Conservation (phyloP, 495 filamentous ascomycete genomes). For the Xylaria flabelliformis region DNA sequence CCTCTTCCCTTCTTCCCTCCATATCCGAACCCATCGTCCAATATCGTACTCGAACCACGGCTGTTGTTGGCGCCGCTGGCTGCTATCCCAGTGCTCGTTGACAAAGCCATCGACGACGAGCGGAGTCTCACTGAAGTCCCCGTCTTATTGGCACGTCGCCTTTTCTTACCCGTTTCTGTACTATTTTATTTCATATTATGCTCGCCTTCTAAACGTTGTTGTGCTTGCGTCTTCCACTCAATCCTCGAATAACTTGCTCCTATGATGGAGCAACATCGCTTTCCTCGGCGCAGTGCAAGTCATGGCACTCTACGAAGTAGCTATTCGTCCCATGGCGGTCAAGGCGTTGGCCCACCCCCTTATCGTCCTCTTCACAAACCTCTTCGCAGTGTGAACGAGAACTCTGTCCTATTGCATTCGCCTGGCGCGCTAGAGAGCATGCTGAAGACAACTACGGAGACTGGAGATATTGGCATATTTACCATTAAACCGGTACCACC, state of each 20-base stretch:
- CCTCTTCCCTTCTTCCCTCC: conserved; percentile 1
- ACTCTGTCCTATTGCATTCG: conserved; percentile 45
- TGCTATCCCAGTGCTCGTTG: conserved; percentile 25
- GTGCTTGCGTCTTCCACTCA: conserved; percentile 10
- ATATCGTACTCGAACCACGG: conserved; percentile 22
- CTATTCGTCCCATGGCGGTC: conserved; percentile 39
- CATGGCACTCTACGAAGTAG: conserved; percentile 49
- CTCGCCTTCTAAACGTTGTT: conserved; percentile 12
- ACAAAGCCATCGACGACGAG: conserved; percentile 10
- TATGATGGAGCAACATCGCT: conserved; percentile 47
- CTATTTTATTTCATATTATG: conserved; percentile 41
- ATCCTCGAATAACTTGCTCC: conserved; percentile 13
- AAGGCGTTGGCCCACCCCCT: conserved; percentile 27
- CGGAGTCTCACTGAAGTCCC: conserved; percentile 2
- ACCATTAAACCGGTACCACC: conserved; percentile 59
- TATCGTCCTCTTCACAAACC: conserved; percentile 42
- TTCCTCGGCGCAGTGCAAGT: conserved; percentile 48
- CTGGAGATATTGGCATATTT: conserved; percentile 69
- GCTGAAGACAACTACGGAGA: conserved; percentile 74
- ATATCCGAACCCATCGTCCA: conserved; percentile 14
- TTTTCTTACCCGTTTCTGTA: conserved; percentile 32
- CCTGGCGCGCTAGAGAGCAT: conserved; percentile 63
- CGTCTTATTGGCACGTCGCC: conserved; percentile 27
- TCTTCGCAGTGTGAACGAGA: conserved; percentile 47
- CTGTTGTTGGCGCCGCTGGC: conserved; percentile 25